Conservation (phyloP, 768 basidiomycete genomes). For the Trametes gibbosa region DNA sequence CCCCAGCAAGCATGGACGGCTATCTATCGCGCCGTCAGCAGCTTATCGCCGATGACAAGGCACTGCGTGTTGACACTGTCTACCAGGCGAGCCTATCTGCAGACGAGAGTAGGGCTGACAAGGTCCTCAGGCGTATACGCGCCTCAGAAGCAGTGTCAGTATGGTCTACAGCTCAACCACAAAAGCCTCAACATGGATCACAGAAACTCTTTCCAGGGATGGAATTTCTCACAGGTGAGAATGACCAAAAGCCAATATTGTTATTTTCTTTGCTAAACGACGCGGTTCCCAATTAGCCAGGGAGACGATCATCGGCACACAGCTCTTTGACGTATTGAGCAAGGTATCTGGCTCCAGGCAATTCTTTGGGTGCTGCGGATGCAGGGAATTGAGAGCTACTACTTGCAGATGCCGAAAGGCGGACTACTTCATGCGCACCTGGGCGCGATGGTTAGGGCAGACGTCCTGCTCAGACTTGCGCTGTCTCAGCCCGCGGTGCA, state of each 20-base stretch:
- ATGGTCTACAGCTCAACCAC: conserved; percentile 46
- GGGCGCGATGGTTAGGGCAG: conserved; percentile 62
- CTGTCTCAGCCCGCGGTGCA: conserved; percentile 58
- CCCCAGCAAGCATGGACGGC: background rate
- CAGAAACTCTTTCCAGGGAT: conserved; percentile 72
- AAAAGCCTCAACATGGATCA: conserved; percentile 34
- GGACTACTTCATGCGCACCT: conserved; percentile 71
- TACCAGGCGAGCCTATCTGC: background rate
- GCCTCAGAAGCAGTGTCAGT: conserved; percentile 48
- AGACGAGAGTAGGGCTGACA: conserved; percentile 53
- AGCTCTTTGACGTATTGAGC: conserved; percentile 56
- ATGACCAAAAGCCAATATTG: background rate
- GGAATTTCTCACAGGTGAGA: conserved; percentile 68
- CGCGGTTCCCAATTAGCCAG: background rate
- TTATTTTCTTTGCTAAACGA: background rate
- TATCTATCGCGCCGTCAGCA: conserved; percentile 19
- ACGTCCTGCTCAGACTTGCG: conserved; percentile 52
- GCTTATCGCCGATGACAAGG: conserved; percentile 24
- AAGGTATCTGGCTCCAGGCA: conserved; percentile 55
- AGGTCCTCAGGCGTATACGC: conserved; percentile 51
- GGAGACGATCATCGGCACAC: conserved; percentile 50
- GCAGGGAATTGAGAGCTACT: too few relatives aligned
- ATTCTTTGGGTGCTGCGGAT: too few relatives aligned
- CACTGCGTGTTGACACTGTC: conserved; percentile 20
- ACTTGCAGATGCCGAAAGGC: conserved; percentile 79